Conservation (phyloP, 306 rosid genomes). For the Rosa rugosa region DNA sequence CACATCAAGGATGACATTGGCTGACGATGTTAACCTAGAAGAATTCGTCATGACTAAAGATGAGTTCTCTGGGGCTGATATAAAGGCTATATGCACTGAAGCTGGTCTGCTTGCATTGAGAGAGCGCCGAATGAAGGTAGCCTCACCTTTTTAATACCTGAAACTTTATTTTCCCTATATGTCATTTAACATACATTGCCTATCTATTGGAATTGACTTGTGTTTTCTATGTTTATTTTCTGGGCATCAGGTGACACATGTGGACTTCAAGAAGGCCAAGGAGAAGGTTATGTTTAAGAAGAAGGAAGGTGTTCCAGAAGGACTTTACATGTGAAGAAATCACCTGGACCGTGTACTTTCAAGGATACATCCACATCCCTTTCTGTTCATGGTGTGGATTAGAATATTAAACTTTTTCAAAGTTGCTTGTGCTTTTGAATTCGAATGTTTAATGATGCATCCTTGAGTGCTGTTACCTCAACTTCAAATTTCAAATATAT, state of each 20-base stretch:
- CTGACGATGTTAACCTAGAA: slow-evolving; percentile 96
- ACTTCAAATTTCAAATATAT: neutral
- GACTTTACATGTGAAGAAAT: slow-evolving; percentile 80
- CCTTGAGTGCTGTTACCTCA: slow-evolving; percentile 1
- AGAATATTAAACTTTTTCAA: slow-evolving; percentile 4
- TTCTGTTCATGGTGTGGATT: slow-evolving; percentile 17
- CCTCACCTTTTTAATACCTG: neutral
- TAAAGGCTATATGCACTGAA: slow-evolving; percentile 97
- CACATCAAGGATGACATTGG: slow-evolving; percentile 95
- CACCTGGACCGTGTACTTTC: slow-evolving; percentile 3
- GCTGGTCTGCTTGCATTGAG: slow-evolving; percentile 95
- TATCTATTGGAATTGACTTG: neutral
- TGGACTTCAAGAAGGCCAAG: slow-evolving; percentile 93
- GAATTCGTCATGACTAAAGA: slow-evolving; percentile 99
- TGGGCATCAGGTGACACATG: slow-evolving; percentile 76
- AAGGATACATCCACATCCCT: slow-evolving; percentile 6
- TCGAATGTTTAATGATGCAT: neutral
- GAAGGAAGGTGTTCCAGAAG: slow-evolving; percentile 99
- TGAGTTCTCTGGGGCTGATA: slow-evolving; percentile 98
- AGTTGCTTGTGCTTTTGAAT: slow-evolving; percentile 10
- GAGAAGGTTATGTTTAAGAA: slow-evolving; percentile 99
- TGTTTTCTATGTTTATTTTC: slow-evolving; percentile 9
- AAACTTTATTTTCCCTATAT: neutral
- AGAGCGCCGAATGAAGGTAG: slow-evolving; percentile 97
- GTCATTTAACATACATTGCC: neutral